Base-by-base conservation (phyloP, 768 basidiomycete genomes). In the Serendipita sp. region DNA sequence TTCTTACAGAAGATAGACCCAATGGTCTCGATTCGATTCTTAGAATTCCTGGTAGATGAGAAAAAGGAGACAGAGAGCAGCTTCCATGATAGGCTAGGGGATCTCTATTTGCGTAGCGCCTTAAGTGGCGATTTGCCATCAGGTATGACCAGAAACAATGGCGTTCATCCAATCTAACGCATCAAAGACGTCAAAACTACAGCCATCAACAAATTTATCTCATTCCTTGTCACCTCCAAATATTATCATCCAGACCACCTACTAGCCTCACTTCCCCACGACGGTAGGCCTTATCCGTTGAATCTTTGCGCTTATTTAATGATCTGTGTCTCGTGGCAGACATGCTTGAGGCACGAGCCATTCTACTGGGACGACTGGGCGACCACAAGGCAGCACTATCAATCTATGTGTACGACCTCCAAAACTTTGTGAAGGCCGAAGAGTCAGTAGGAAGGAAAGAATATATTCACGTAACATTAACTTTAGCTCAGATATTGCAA, bases 361-460 rank as follows among this genome's bases (percentile, higher is more conserved):
- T 97, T 65, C 79, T 99, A 4, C 76, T 97, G 8, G 96, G 96
- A 8, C 81, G 88, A 50, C 78, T 97, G 66, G 91, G 88, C 1
- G 83, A 90, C 63, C 95, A 98, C 66, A 91, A 96, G 66, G 90
- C 86, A 66, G 93, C 95, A 0, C 80, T 98, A n/a, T 91, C 94
- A 70, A 80, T 95, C 13, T 99, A 98, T 71, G 92, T 94, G 3
- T 87, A 97, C 70, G 83, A 84, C 40, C 77, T 98, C 36, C 80
- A 85, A 44, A 87, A 94, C 70, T 91, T 86, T 71, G 66, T 74
- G 31, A 91, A 91, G 66, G 96, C 96, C 0, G 96, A 98, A 76
- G 84, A 88, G 91, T 94, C 69, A 67, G 85, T 72, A 18, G 15
- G 16, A 60, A 60, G 29, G 13, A 50, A n/a, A 8, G n/a, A 31